Evolutionary conservation across 139 green algal species (phyloP).

Genomic region (Chlamydomonas incerta): DNA sequence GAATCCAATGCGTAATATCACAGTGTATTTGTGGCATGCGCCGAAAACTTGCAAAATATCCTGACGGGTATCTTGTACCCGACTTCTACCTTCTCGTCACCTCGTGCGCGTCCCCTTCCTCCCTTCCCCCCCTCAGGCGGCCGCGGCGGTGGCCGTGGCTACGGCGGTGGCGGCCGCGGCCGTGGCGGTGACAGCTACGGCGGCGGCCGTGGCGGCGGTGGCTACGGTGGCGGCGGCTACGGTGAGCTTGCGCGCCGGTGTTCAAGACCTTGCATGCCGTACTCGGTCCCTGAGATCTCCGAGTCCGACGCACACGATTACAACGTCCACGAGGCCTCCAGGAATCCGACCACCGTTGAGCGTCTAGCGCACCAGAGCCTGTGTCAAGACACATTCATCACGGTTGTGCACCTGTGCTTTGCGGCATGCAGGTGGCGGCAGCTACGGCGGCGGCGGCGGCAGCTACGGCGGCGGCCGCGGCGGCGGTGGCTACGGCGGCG

Average conservation of each 20-base stretch:
- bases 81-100: neutral
- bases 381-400: too few species aligned
- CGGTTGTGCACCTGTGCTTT: neutral
- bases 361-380: too few species aligned
- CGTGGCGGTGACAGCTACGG: slow-evolving; percentile 10
- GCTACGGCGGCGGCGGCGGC: neutral
- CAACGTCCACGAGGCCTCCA: too few species aligned
- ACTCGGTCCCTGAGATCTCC: too few species aligned
- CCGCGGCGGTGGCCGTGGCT: neutral
- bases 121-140: neutral
- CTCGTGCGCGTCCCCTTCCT: neutral
- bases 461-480: neutral
- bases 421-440: neutral
- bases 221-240: slow-evolving; percentile 21
- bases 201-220: neutral
- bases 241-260: neutral
- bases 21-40: too few species aligned
- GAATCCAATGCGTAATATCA: neutral
- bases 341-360: too few species aligned
- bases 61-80: neutral
- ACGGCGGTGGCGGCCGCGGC: slow-evolving; percentile 1
- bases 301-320: too few species aligned
- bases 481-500: neutral
- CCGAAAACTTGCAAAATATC: too few species aligned
- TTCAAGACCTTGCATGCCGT: too few species aligned